Conservation (phyloP, 805 yeast species). For the Hermanozyma aechmeae region DNA sequence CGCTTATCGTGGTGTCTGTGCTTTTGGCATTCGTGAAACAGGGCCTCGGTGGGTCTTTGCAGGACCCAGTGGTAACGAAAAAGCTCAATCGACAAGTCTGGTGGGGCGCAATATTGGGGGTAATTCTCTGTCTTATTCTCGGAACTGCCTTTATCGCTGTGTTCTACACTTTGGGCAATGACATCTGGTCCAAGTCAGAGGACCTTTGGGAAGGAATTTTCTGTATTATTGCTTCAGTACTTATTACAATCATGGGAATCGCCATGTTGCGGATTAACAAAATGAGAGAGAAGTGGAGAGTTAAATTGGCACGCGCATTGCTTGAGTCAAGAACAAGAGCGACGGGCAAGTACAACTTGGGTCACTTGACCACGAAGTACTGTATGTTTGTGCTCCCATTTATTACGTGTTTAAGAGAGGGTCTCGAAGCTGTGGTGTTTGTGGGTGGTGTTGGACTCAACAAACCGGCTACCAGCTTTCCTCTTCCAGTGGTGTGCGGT, state of each 20-base stretch:
- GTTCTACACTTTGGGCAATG: conserved; percentile 70
- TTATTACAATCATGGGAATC: conserved; percentile 91
- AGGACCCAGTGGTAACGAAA: conserved; percentile 41
- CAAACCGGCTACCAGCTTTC: conserved; percentile 45
- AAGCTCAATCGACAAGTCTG: conserved; percentile 73
- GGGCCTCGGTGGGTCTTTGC: conserved; percentile 52
- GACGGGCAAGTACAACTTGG: conserved; percentile 51
- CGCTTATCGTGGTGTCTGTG: conserved; percentile 84
- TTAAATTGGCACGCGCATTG: conserved; percentile 82
- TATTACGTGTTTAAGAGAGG: conserved; percentile 90
- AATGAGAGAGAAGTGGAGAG: conserved; percentile 96
- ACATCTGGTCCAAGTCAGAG: conserved; percentile 81
- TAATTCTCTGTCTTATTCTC: conserved; percentile 67
- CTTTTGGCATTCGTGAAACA: conserved; percentile 86
- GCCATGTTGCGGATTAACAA: conserved; percentile 94
- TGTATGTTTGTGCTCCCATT: conserved; percentile 86
- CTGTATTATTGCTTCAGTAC: conserved; percentile 78
- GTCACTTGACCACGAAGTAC: conserved; percentile 59
- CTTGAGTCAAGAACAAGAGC: conserved; percentile 17
- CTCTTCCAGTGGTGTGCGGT: conserved; percentile 88
- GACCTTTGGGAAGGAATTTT: conserved; percentile 97
- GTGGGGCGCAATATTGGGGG: conserved; percentile 70
- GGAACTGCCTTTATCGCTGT: conserved; percentile 96
- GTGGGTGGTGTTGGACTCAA: not conserved
- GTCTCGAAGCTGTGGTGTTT: conserved; percentile 33